Base-by-base conservation (phyloP, 192 early-diverging fungal genomes). In the Coemansia sp. region DNA sequence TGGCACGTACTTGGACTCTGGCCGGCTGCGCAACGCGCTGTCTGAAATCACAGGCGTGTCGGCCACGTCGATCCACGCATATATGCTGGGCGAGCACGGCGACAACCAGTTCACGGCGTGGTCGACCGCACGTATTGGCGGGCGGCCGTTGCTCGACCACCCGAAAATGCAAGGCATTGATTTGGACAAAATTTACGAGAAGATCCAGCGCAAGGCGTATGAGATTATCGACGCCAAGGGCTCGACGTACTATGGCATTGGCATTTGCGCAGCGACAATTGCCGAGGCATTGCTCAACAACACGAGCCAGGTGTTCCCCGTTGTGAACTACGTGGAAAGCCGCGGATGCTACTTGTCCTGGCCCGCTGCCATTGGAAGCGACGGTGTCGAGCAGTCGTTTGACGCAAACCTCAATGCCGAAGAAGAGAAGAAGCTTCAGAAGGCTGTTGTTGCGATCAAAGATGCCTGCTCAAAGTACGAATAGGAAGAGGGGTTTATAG, bases 161-260 rank as follows among this genome's bases (percentile, higher is more conserved):
- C 85, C 86, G 11, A 78, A 86, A 52, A 78, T 93, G 57, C 37
- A 87, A 60, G 66, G 34, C 6, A 37, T 90, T 21, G 84, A 92
- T 47, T 67, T 71, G 31, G 84, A 86, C 10, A 38, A 67, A 21
- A 68, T 90, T 15, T 81, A 82, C 31, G 59, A 85, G n/a, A 74
- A 85, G 46, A 87, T 93, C 22, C 75, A 81, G 40, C 82, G 72
- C 57, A 93, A 92, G 71, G 93, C 93, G 0, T 91, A 91, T 59
- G 84, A 84, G 48, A 94, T 94, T 63, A 94, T 94, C 52, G 86
- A 89, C 12, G 81, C 90, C 57, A 94, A 94, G 75, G 93, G 93
- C 15, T 87, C 91, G 4, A 92, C 93, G 0, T 89, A 89, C 78
- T 94, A 85, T 68, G 91, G 93, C 36, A 92, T 94, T 66, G 91